Percentiles rank a stretch among this genome's conserved stretches.
Conservation (phyloP, 2,329 filamentous ascomycete genomes). For the Neopestalotiopsis clavispora region DNA sequence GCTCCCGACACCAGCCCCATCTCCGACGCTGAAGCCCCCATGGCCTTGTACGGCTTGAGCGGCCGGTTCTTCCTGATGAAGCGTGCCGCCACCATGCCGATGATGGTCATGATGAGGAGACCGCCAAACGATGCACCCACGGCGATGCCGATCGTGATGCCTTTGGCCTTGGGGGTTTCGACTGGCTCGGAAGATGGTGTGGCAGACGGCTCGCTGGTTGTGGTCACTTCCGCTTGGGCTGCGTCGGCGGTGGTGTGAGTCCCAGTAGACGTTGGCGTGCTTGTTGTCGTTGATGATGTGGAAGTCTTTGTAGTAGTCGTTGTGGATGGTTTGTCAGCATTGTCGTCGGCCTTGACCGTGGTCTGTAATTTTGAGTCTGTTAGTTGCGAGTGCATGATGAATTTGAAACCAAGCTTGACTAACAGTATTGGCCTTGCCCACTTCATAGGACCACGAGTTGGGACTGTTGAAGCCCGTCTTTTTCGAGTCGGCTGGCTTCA, state of each 20-base stretch:
- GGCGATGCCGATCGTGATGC: background rate
- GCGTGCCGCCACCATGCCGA: background rate
- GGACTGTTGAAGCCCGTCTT: slow-evolving; percentile 5
- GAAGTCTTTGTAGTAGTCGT: background rate
- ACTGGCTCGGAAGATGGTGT: background rate
- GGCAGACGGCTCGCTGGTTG: background rate
- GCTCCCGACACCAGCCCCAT: background rate
- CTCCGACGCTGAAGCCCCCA: background rate
- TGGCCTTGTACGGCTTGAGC: background rate
- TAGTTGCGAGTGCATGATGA: background rate
- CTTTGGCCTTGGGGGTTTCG: background rate
- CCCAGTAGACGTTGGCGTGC: background rate
- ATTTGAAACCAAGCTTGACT: background rate
- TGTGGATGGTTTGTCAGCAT: background rate
- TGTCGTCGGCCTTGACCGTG: background rate
- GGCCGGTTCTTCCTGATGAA: background rate
- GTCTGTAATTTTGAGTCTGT: background rate
- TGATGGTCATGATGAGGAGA: background rate
- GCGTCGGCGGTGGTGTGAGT: background rate
- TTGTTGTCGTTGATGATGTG: background rate
- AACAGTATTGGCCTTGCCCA: background rate
- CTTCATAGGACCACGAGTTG: background rate
- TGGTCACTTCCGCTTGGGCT: background rate
- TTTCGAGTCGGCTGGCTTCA: background rate
- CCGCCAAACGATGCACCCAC: background rate